A percentile compares a stretch with the other conserved stretches of the same genome.
Evolutionary conservation across 768 basidiomycete genomes (phyloP).

Genomic region (Scleroderma citrinum): DNA sequence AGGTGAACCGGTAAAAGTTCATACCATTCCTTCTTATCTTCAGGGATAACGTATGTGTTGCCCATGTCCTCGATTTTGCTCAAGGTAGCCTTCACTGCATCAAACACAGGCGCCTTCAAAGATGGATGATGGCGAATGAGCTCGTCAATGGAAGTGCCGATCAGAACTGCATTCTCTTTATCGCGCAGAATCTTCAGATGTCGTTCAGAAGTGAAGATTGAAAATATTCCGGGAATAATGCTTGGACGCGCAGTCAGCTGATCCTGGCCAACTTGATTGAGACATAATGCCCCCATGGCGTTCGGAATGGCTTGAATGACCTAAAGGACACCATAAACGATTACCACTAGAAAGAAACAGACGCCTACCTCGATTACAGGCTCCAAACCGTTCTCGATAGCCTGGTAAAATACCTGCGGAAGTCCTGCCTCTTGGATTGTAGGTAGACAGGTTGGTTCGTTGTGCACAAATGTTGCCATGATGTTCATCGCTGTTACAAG

Average conservation of each 20-base stretch:
- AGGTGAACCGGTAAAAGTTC: conserved; percentile 35
- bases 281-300: conserved; percentile 91
- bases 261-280: conserved; percentile 85
- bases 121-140: conserved; percentile 93
- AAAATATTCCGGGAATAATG: conserved; percentile 81
- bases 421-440: conserved; percentile 91
- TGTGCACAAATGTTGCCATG: conserved; percentile 96
- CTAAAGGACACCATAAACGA: conserved; percentile 33
- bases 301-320: conserved; percentile 91
- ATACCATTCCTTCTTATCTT: conserved; percentile 65
- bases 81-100: conserved; percentile 66
- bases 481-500: conserved; percentile 68
- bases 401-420: conserved; percentile 83
- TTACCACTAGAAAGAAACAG: neutral
- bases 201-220: conserved; percentile 78
- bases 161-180: conserved; percentile 85
- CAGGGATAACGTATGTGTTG: conserved; percentile 46
- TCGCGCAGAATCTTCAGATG: conserved; percentile 83
- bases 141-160: conserved; percentile 91
- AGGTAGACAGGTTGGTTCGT: conserved; percentile 90
- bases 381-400: conserved; percentile 80
- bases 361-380: conserved; percentile 74
- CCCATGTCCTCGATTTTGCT: conserved; percentile 72
- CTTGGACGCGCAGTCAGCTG: conserved; percentile 71
- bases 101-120: conserved; percentile 74